These are phyloP conservation scores for Blastosporella zonata DNA, from an alignment of 1,284 basidiomycete species.

Conservation along the genomic window DNA sequence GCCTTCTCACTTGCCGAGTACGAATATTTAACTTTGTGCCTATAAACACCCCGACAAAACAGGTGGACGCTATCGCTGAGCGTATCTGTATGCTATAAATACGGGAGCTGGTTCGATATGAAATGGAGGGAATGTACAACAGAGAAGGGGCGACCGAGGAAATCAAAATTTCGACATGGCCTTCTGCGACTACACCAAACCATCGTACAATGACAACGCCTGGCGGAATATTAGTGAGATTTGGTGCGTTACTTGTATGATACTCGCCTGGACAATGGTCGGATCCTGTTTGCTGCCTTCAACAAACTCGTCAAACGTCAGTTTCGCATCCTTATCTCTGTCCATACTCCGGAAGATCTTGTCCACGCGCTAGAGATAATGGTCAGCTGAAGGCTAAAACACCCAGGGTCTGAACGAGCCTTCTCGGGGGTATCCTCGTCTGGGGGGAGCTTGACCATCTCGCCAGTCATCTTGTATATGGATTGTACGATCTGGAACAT, in stretches of 20 bases:
- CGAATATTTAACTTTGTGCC: not conserved
- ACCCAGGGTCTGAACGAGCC: slow-evolving; percentile 41
- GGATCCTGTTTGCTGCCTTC: slow-evolving; percentile 97
- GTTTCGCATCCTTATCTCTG: slow-evolving; percentile 81
- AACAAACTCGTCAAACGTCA: slow-evolving; percentile 95
- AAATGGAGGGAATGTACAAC: not conserved
- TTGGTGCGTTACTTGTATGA: slow-evolving; percentile 1
- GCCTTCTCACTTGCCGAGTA: not conserved
- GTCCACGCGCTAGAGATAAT: slow-evolving; percentile 74
- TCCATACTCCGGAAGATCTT: slow-evolving; percentile 97
- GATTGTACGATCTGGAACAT: slow-evolving; percentile 96
- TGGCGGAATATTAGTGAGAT: slow-evolving; percentile 27
- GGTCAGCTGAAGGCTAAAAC: slow-evolving; percentile 4
- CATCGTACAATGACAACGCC: slow-evolving; percentile 79
- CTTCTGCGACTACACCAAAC: slow-evolving; percentile 64
- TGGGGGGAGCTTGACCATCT: slow-evolving; percentile 96
- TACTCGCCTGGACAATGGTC: slow-evolving; percentile 89
- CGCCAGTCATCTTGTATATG: slow-evolving; percentile 99
- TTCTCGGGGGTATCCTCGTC: slow-evolving; percentile 99
- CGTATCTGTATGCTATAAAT: not conserved
- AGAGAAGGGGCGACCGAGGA: not conserved
- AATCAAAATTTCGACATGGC: not conserved
- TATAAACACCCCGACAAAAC: slow-evolving; percentile 1
- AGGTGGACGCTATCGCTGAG: not conserved
- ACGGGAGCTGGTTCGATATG: not conserved